These are phyloP conservation scores for Sporormia fimetaria DNA, from an alignment of 495 filamentous ascomycete species.

Conservation along the genomic window DNA sequence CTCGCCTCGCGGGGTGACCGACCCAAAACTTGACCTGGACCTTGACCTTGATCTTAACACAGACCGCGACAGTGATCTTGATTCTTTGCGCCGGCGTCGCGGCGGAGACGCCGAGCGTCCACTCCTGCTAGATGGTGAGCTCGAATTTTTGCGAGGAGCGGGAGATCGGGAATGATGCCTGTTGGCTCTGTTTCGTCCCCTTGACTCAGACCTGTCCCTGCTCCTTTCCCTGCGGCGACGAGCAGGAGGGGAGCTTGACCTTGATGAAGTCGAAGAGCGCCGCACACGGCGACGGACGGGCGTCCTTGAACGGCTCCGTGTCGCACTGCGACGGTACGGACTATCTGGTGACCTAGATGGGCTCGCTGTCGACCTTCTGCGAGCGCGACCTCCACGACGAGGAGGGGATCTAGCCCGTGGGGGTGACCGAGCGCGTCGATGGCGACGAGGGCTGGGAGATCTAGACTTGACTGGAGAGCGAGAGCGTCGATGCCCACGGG, in stretches of 20 bases:
- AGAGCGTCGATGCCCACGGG: slow-evolving; percentile 13
- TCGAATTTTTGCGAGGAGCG: slow-evolving; percentile 35
- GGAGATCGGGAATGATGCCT: slow-evolving; percentile 18
- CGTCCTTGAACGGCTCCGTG: slow-evolving; percentile 6
- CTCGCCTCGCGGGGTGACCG: slow-evolving; percentile 29
- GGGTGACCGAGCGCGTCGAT: slow-evolving; percentile 8
- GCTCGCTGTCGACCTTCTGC: slow-evolving; percentile 17
- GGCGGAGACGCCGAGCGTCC: slow-evolving; percentile 32
- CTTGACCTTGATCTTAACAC: too few relatives aligned
- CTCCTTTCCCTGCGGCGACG: slow-evolving; percentile 2
- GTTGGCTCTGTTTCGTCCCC: slow-evolving; percentile 20
- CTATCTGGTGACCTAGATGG: slow-evolving; percentile 11
- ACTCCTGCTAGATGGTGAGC: slow-evolving; percentile 55
- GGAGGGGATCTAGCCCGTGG: too few relatives aligned
- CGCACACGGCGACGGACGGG: slow-evolving; percentile 4
- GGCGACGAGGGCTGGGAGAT: slow-evolving; percentile 7
- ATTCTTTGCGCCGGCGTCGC: slow-evolving; percentile 17
- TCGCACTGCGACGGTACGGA: neutral
- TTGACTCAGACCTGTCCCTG: slow-evolving; percentile 19
- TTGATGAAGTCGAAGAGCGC: neutral
- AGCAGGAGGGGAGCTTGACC: slow-evolving; percentile 1
- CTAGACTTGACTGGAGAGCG: slow-evolving; percentile 17
- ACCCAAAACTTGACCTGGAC: slow-evolving; percentile 37
- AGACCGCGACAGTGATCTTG: too few relatives aligned
- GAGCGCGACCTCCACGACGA: too few relatives aligned